Evolutionary conservation across 1,284 basidiomycete species (phyloP).

Genomic region (Tremellales sp.): DNA sequence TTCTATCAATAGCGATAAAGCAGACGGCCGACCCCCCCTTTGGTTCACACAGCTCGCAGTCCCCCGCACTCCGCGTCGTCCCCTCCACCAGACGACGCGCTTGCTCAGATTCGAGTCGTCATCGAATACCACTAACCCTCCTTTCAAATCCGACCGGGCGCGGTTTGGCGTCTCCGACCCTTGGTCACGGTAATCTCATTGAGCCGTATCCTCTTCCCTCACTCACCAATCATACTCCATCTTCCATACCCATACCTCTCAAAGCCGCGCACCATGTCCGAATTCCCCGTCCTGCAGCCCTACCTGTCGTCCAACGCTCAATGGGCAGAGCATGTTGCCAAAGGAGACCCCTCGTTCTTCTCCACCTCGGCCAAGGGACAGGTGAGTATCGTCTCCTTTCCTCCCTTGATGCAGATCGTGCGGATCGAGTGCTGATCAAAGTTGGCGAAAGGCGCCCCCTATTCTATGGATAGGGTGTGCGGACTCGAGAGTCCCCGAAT

Average conservation of each 20-base stretch:
- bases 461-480: constrained; percentile 49
- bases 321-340: constrained; percentile 30
- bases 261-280: neutral
- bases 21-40: no score
- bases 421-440: neutral
- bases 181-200: no score
- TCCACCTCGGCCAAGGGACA: constrained; percentile 36
- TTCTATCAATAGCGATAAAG: no score
- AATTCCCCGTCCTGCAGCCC: constrained; percentile 21
- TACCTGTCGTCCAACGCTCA: constrained; percentile 15
- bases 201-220: no score
- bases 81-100: no score
- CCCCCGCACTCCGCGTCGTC: no score
- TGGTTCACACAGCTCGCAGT: no score
- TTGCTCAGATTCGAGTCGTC: no score
- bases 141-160: no score
- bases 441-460: constrained; percentile 30
- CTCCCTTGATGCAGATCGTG: neutral
- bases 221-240: no score
- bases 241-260: neutral
- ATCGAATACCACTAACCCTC: neutral
- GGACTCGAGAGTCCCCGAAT: constrained; percentile 48
- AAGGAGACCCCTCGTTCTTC: constrained; percentile 36
- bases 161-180: no score
- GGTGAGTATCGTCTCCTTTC: constrained; percentile 20